phyloP scores from a whole-genome alignment of 805 yeast species.

The Wickerhamiella alocasiicola region DNA sequence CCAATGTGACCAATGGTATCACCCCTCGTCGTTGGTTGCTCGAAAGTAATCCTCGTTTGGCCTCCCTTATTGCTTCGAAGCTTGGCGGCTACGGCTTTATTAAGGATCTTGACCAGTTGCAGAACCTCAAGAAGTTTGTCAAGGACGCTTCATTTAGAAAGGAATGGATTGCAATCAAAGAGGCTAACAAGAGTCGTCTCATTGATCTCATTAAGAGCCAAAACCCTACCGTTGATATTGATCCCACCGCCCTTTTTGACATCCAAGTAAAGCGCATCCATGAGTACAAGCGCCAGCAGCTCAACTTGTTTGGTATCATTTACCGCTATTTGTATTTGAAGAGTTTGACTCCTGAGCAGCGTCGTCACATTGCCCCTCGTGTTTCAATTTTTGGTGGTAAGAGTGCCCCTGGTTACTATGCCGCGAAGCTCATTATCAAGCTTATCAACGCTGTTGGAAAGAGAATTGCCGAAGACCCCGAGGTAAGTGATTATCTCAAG shows the following conservation, averaged over 20 bases:
- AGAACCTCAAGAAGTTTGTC: conserved; percentile 50
- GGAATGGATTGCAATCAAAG: conserved; percentile 62
- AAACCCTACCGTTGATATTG: conserved; percentile 43
- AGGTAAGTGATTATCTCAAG: conserved; percentile 62
- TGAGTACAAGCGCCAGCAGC: conserved; percentile 90
- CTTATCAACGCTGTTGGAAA: conserved; percentile 69
- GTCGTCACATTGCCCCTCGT: conserved; percentile 53
- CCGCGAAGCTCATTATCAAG: conserved; percentile 85
- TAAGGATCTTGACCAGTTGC: conserved; percentile 53
- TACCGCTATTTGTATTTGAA: conserved; percentile 70
- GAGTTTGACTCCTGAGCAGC: conserved; percentile 48
- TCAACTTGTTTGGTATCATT: conserved; percentile 82
- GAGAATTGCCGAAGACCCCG: conserved; percentile 67
- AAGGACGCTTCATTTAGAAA: conserved; percentile 57
- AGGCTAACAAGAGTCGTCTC: conserved; percentile 52
- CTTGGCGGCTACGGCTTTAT: conserved; percentile 60
- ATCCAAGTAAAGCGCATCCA: conserved; percentile 91
- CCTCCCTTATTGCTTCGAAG: conserved; percentile 58
- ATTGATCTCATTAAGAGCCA: conserved; percentile 53
- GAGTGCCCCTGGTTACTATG: conserved; percentile 95
- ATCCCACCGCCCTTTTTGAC: conserved; percentile 68
- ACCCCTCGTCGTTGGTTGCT: conserved; percentile 95
- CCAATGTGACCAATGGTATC: conserved; percentile 87
- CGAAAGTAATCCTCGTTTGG: conserved; percentile 78
- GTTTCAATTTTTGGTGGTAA: conserved; percentile 85